phyloP scores from a whole-genome alignment of 345 rosid species.

The Pelargonium nanum region DNA sequence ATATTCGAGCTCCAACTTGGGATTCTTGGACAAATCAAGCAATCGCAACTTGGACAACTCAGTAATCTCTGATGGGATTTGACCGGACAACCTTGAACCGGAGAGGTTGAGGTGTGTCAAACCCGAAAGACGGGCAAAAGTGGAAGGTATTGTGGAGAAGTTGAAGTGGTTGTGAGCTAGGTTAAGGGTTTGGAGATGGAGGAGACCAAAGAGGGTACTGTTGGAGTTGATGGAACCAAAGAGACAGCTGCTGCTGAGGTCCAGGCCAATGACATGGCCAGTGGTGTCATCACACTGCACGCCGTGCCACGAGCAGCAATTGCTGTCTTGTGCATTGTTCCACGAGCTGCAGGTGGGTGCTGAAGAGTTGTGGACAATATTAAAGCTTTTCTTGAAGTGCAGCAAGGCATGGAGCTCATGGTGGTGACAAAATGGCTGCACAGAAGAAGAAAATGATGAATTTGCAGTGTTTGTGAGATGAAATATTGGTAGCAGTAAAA shows the following conservation, averaged over 20 bases:
- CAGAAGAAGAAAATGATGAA: background rate
- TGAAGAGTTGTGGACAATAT: background rate
- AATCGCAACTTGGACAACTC: conserved; percentile 11
- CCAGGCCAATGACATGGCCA: conserved; percentile 4
- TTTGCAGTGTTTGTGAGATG: no score
- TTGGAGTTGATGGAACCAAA: conserved; percentile 6
- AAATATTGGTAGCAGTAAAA: background rate
- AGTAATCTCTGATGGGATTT: conserved; percentile 14
- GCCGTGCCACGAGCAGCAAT: conserved; percentile 1
- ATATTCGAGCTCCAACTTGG: background rate
- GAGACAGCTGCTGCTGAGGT: background rate
- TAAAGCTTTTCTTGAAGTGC: background rate
- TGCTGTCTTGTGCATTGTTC: background rate
- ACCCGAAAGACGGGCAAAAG: background rate
- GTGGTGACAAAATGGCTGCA: background rate
- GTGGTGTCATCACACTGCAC: conserved; percentile 1
- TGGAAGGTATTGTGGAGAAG: background rate
- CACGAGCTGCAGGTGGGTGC: background rate
- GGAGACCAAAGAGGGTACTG: conserved; percentile 2
- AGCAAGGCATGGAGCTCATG: background rate
- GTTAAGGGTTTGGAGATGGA: conserved; percentile 5
- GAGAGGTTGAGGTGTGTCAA: conserved; percentile 16
- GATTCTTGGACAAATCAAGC: conserved; percentile 15
- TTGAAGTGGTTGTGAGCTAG: background rate
- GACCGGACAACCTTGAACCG: conserved; percentile 3